Base-by-base conservation (phyloP, 257 asterid genomes). In the Fraxinus excelsior region DNA sequence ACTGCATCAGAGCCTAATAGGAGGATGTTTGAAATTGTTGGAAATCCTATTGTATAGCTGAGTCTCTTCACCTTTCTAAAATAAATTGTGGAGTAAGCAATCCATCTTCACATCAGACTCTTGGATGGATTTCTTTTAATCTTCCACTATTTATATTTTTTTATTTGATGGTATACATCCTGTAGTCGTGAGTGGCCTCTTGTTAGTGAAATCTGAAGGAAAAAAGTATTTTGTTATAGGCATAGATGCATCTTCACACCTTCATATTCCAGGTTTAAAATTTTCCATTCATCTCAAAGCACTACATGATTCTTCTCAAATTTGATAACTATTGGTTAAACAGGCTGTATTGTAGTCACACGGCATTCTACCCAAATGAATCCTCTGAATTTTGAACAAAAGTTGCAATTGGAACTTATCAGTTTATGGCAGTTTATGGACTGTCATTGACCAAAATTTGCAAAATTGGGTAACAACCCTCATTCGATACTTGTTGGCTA, bases 11-110 rank as follows among this genome's bases (percentile, higher is more conserved):
- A n/a, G n/a, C 51, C 1, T 16, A 53, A 38, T 18, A 25, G 73
- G 65, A 26, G 13, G 74, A 32, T 70, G 74, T 53, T 64, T 62
- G 80, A 32, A 75, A 64, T 46, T 18, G 37, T 71, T 29, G 69
- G 35, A 62, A 75, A 49, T 26, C 34, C 7, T 9, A 70, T 60
- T 18, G 74, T 62, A 40, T 67, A 25, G 2, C 5, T 16, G 64
- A 62, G 38, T 60, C 18, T 46, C 12, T 37, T 75, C 31, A 31
- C 51, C 9, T 19, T 56, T 75, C 25, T 31, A 34, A n/a, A 46
- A 51, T 67, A 21, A 25, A 18, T 25, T 80, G 31, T n/a, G 16
- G 42, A 69, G 72, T 44, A 67, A 53, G 42, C 28, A 53, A 6
- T 23, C 66, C 70, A 56, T 21, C 26, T 6, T 49, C 66, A 7